Evolutionary conservation across 192 early-diverging fungal genomes (phyloP).

Genomic region (Dissophora ornata): DNA sequence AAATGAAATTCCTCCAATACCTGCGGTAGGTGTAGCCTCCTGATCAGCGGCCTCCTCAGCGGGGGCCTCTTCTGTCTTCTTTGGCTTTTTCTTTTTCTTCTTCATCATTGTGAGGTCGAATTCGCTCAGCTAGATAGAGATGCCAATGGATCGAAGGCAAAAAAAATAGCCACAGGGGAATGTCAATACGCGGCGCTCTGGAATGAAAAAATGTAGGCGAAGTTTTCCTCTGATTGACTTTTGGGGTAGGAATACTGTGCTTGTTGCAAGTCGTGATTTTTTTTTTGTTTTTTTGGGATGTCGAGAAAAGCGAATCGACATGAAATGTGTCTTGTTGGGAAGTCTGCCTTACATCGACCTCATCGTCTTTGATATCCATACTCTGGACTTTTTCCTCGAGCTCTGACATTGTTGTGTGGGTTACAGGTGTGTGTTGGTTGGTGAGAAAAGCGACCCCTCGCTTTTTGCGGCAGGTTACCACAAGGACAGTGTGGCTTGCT

Average conservation of each 20-base stretch:
- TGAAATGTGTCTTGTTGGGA: too few relatives aligned
- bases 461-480: too few relatives aligned
- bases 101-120: constrained; percentile 21
- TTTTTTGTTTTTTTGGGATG: too few relatives aligned
- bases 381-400: constrained; percentile 21
- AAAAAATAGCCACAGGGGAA: too few relatives aligned
- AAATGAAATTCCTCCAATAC: neutral
- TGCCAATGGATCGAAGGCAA: too few relatives aligned
- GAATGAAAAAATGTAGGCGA: too few relatives aligned
- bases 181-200: too few relatives aligned
- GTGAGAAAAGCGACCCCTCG: too few relatives aligned
- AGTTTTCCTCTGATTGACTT: too few relatives aligned
- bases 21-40: constrained; percentile 1
- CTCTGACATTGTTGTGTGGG: constrained; percentile 12
- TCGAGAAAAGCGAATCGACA: too few relatives aligned
- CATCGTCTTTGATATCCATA: constrained; percentile 25
- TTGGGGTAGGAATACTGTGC: neutral
- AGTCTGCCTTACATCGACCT: constrained; percentile 23
- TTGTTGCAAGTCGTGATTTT: neutral
- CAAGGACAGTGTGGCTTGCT: too few relatives aligned
- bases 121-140: constrained; percentile 1
- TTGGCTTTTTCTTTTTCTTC: constrained; percentile 23
- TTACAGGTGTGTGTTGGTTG: too few relatives aligned
- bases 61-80: constrained; percentile 17
- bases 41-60: constrained; percentile 9